phyloP scores from a whole-genome alignment of 2,329 filamentous ascomycete genomes.

The Aspergillus oerlinghausenensis region DNA sequence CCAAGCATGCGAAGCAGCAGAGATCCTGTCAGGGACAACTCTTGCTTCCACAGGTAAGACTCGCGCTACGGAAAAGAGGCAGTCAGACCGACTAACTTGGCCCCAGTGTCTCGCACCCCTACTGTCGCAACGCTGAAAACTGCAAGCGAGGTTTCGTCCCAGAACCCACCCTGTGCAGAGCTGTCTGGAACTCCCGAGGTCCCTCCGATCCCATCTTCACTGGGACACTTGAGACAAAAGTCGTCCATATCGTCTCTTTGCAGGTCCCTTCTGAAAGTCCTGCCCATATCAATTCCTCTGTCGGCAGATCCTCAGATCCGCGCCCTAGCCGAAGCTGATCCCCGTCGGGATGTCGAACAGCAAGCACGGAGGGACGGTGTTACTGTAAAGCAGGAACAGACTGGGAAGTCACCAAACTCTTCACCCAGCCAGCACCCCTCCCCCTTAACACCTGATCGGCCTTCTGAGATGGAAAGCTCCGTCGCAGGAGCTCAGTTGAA shows the following conservation, averaged over 20 bases:
- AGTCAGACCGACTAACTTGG: conserved; percentile 17
- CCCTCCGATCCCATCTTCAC: conserved; percentile 13
- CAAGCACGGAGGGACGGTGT: conserved; percentile 11
- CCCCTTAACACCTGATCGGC: too few species aligned
- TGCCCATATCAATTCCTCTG: conserved; percentile 25
- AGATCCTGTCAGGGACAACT: conserved; percentile 27
- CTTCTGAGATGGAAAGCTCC: background rate
- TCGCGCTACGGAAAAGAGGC: conserved; percentile 13
- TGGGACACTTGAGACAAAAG: conserved; percentile 26
- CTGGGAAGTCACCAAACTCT: background rate
- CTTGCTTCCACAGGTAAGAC: conserved; percentile 20
- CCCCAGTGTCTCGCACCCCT: conserved; percentile 26
- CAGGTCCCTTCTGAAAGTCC: conserved; percentile 29
- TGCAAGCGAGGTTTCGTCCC: conserved; percentile 14
- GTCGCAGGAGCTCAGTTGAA: background rate
- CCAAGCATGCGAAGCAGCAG: conserved; percentile 22
- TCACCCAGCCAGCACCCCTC: background rate
- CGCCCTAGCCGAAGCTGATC: conserved; percentile 27
- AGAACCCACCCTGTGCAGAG: conserved; percentile 16
- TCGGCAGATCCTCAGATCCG: conserved; percentile 36
- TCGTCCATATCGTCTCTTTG: conserved; percentile 33
- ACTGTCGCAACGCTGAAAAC: conserved; percentile 24
- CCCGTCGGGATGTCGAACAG: conserved; percentile 25
- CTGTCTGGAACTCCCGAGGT: conserved; percentile 20
- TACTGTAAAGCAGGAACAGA: background rate